A percentile compares a stretch with the other conserved stretches of the same genome.
phyloP scores from a whole-genome alignment of 345 rosid genomes.

The Toxicodendron radicans region DNA sequence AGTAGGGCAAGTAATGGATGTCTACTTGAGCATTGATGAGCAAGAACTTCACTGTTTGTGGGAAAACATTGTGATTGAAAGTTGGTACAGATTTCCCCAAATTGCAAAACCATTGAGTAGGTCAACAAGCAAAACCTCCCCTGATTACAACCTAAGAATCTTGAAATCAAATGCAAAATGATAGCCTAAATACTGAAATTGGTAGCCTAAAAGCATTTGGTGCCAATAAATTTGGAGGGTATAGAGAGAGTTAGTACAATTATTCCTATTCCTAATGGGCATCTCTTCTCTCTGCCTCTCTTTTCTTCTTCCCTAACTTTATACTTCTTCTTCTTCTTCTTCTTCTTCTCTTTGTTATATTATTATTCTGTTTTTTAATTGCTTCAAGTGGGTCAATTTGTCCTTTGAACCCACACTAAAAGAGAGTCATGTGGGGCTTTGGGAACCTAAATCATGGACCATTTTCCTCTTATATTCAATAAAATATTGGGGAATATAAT shows the following conservation, averaged over 20 bases:
- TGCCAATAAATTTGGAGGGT: conserved; percentile 21
- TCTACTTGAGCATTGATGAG: neutral
- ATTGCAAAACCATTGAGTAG: too few relatives aligned
- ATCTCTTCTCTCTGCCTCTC: conserved; percentile 3
- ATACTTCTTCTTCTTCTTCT: neutral
- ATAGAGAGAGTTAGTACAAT: neutral
- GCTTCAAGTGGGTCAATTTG: conserved; percentile 15
- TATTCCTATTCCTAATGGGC: neutral
- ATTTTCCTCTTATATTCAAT: neutral
- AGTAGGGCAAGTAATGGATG: neutral
- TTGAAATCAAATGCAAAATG: too few relatives aligned
- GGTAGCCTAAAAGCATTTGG: conserved; percentile 21
- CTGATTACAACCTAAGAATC: conserved; percentile 4
- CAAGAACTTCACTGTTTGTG: neutral
- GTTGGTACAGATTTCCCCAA: too few relatives aligned
- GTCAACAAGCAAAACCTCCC: neutral
- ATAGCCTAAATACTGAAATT: neutral
- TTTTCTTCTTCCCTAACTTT: neutral
- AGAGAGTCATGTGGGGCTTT: neutral
- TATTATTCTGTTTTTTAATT: neutral
- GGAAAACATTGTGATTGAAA: too few relatives aligned
- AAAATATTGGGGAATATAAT: too few relatives aligned
- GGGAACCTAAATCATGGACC: conserved; percentile 21
- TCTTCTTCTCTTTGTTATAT: neutral
- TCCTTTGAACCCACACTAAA: neutral